Evolutionary conservation across 2,329 filamentous ascomycete genomes (phyloP), one percentile per base, ranked within the genome.

Genomic region (Herpotrichia juniperi): DNA sequence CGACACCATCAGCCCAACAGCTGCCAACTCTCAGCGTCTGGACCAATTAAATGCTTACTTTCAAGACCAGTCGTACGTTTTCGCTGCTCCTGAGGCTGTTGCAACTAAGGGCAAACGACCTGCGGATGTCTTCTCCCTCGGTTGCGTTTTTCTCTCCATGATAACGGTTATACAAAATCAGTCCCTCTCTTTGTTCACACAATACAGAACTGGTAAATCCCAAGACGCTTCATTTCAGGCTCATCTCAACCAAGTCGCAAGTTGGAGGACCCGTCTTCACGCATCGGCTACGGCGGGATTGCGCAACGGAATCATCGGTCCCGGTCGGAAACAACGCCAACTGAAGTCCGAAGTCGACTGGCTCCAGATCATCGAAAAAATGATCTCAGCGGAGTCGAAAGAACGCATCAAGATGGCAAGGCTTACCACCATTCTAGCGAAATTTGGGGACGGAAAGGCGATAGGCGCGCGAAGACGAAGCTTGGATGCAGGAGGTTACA

Each of bases 71-170:
- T 59, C 59, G 3, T 75, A 74, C 48, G 61, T 74, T 9, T 76
- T 74, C 39, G 71, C 71, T 0, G 71, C 74, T 2, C 74, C 74
- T 0, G 74, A 76, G 51, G 64, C 68, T 2, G 62, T 74, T n/a
- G 56, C 67, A 0, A 68, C 71, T 1, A 69, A 70, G 11, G 72
- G 66, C 0, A 73, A 73, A 48, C 63, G 70, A 10, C 67, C 70
- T 45, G 70, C 72, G 1, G 74, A 76, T 42, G 68, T 74, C 3
- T 76, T 75, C 53, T 71, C 71, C 0, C 49, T 76, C 1, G 74
- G 73, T n/a, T 74, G 72, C 42, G 66, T 75, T 3, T 74, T 76
- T 52, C 56, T 76, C 1, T 62, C 65, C 12, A 75, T 76, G 66
- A 63, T 76, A 51, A 74, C 72, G 1, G 67, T 69, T 6, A 70